A percentile compares a stretch with the other conserved stretches of the same genome.
These are phyloP conservation scores for Oidiodendron maius DNA, from an alignment of 495 filamentous ascomycete genomes.

Conservation along the genomic window DNA sequence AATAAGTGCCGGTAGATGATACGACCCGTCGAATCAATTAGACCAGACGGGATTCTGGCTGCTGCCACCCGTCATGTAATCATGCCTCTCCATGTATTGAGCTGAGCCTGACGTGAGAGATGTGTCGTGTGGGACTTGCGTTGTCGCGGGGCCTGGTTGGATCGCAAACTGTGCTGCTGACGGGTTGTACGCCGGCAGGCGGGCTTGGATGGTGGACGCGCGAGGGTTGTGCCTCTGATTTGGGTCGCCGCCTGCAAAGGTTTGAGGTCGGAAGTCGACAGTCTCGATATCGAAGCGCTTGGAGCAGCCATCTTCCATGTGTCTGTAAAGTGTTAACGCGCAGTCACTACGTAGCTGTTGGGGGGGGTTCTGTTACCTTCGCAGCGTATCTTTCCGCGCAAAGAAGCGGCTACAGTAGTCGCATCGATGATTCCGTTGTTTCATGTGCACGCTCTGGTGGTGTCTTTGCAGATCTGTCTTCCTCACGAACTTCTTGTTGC, in stretches of 20 bases:
- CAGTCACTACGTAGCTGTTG: slow-evolving; percentile 1
- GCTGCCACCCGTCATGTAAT: slow-evolving; percentile 11
- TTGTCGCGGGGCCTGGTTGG: slow-evolving; percentile 5
- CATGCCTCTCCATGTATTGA: slow-evolving; percentile 14
- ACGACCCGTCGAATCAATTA: slow-evolving; percentile 10
- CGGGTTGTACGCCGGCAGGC: slow-evolving; percentile 18
- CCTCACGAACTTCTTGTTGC: slow-evolving; percentile 70
- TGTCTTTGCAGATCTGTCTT: slow-evolving; percentile 84
- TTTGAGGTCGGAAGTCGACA: slow-evolving; percentile 20
- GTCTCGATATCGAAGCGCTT: slow-evolving; percentile 55
- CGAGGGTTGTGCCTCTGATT: slow-evolving; percentile 10
- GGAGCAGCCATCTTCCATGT: slow-evolving; percentile 75
- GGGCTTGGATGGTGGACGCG: slow-evolving; percentile 1
- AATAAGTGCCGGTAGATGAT: too few species aligned
- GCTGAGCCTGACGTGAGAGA: slow-evolving; percentile 19
- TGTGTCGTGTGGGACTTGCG: slow-evolving; percentile 9
- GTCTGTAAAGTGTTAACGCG: slow-evolving; percentile 38
- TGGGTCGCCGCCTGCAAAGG: slow-evolving; percentile 7
- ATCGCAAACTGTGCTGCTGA: slow-evolving; percentile 15
- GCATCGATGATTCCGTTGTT: slow-evolving; percentile 65
- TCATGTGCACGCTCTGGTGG: slow-evolving; percentile 75
- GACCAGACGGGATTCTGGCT: slow-evolving; percentile 14
- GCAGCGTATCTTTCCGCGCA: slow-evolving; percentile 76
- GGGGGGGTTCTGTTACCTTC: slow-evolving; percentile 48
- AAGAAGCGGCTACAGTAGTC: slow-evolving; percentile 67